These are phyloP conservation scores for Stemphylium lycopersici DNA, from an alignment of 2,329 filamentous ascomycete genomes.

Conservation along the genomic window DNA sequence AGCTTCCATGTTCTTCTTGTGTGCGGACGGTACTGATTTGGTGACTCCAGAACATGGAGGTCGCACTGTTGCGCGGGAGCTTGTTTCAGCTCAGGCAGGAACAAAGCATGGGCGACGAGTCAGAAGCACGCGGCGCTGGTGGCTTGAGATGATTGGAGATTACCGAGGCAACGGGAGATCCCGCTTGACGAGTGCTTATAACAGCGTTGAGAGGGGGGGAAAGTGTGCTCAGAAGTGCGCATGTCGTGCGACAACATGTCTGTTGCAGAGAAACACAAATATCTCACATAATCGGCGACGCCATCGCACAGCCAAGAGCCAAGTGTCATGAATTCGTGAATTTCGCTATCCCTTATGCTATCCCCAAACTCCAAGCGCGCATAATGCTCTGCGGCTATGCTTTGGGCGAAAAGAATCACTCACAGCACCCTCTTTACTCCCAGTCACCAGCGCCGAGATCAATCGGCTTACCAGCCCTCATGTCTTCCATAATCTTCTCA, in stretches of 20 bases:
- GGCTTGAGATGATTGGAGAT: background rate
- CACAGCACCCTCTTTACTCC: slow-evolving; percentile 26
- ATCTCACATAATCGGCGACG: too few species aligned
- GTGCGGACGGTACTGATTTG: too few species aligned
- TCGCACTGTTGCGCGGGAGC: too few species aligned
- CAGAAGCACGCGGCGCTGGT: background rate
- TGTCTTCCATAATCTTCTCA: slow-evolving; percentile 51
- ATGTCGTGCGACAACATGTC: background rate
- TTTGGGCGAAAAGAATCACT: background rate
- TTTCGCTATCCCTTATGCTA: background rate
- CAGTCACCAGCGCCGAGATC: slow-evolving; percentile 47
- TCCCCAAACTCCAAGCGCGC: background rate
- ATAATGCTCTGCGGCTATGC: background rate
- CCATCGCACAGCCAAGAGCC: too few species aligned
- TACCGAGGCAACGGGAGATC: background rate
- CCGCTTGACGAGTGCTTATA: background rate
- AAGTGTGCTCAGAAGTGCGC: background rate
- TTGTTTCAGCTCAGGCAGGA: background rate
- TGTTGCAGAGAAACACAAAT: background rate
- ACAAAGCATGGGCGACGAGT: background rate
- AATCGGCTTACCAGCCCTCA: slow-evolving; percentile 42
- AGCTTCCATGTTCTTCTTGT: too few species aligned
- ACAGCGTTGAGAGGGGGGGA: background rate
- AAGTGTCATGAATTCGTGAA: too few species aligned
- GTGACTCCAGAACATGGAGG: too few species aligned